A percentile compares a stretch with the other conserved stretches of the same genome.
Conservation (phyloP, 805 yeast species). For the Kodamaea laetipori region DNA sequence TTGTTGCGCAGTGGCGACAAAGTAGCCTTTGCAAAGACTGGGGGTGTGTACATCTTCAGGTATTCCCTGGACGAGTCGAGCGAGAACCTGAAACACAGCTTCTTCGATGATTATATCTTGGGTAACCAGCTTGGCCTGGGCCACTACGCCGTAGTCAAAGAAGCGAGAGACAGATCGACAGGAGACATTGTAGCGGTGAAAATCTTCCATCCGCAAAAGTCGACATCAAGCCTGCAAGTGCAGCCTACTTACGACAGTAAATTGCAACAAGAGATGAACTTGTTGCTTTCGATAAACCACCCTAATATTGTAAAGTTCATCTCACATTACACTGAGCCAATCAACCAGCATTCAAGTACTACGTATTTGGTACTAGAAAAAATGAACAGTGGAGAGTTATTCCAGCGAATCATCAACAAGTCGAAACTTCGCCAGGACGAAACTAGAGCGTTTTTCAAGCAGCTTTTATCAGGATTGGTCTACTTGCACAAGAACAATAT, state of each 20-base stretch:
- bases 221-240: slow-evolving; percentile 16
- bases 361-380: slow-evolving; percentile 72
- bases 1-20: slow-evolving; percentile 66
- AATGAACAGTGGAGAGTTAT: slow-evolving; percentile 73
- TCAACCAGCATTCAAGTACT: slow-evolving; percentile 50
- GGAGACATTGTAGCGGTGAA: slow-evolving; percentile 73
- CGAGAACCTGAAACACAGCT: slow-evolving; percentile 32
- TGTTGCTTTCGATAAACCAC: slow-evolving; percentile 65
- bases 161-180: slow-evolving; percentile 57
- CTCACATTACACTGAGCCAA: slow-evolving; percentile 56
- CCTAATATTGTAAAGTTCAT: slow-evolving; percentile 69
- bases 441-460: slow-evolving; percentile 57
- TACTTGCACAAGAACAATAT: slow-evolving; percentile 44
- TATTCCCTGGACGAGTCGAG: slow-evolving; percentile 35
- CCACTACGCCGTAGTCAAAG: slow-evolving; percentile 80
- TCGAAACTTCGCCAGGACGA: slow-evolving; percentile 63
- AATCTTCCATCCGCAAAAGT: slow-evolving; percentile 61
- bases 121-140: slow-evolving; percentile 72
- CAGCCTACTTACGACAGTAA: slow-evolving; percentile 28
- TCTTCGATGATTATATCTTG: slow-evolving; percentile 57
- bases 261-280: slow-evolving; percentile 67
- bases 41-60: slow-evolving; percentile 52
- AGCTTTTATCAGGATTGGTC: slow-evolving; percentile 41
- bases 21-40: slow-evolving; percentile 54
- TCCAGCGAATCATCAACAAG: slow-evolving; percentile 69